These are phyloP conservation scores for Wallemia mellicola DNA, from an alignment of 1,284 basidiomycete genomes.

Conservation along the genomic window DNA sequence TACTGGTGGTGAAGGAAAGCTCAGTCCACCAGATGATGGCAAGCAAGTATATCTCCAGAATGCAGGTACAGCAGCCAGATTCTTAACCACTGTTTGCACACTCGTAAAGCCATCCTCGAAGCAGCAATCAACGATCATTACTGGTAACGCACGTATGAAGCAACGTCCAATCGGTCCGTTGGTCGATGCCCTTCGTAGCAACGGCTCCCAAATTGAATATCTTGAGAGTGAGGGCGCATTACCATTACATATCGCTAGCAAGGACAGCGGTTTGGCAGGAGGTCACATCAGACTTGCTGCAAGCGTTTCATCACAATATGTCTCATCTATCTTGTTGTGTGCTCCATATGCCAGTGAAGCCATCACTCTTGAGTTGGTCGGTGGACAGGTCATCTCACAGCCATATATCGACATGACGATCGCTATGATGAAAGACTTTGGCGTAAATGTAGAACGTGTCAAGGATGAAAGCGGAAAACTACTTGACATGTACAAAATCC, in stretches of 20 bases:
- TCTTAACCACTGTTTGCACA: conserved; percentile 84
- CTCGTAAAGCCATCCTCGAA: conserved; percentile 26
- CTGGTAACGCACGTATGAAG: conserved; percentile 96
- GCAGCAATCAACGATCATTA: conserved; percentile 39
- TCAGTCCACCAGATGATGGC: conserved; percentile 42
- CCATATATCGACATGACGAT: conserved; percentile 99
- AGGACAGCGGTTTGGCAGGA: conserved; percentile 40
- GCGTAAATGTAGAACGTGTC: conserved; percentile 43
- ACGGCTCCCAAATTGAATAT: conserved; percentile 51
- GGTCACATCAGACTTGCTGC: conserved; percentile 65
- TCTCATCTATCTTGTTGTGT: conserved; percentile 81
- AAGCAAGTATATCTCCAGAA: conserved; percentile 90
- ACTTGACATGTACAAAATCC: conserved; percentile 64
- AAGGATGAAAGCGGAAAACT: conserved; percentile 32
- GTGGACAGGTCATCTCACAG: conserved; percentile 85
- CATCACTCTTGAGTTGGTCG: conserved; percentile 62
- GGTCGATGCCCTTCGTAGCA: conserved; percentile 63
- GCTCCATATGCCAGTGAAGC: conserved; percentile 67
- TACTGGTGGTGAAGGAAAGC: conserved; percentile 46
- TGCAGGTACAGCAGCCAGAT: conserved; percentile 88
- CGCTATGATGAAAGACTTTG: conserved; percentile 91
- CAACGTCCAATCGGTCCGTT: conserved; percentile 77
- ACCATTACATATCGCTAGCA: conserved; percentile 53
- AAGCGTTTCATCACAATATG: conserved; percentile 89
- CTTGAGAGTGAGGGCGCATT: conserved; percentile 55